Evolutionary conservation across 1,284 basidiomycete species (phyloP), one percentile per base, ranked within the genome.

Genomic region (Cerrena zonata): DNA sequence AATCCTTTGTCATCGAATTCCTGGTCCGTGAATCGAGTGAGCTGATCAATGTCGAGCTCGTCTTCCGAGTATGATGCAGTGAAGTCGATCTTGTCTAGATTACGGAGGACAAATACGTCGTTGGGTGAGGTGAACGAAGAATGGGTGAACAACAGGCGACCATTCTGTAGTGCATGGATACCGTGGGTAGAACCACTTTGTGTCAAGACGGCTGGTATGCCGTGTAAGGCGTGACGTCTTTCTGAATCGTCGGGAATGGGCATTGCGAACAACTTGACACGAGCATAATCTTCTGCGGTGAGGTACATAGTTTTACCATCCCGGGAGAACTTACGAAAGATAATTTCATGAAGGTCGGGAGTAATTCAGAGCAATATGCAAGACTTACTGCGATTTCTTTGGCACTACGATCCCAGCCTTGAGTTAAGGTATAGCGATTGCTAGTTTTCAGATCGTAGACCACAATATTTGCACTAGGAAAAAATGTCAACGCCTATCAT

Each of bases 391-490:
- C 70, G 22, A 91, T 61, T 11, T 71, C 61, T 53, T 74, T 75
- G 0, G 88, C 84, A 30, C 86, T 89, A 24, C 89, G 80, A 64
- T 94, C 91, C 92, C 92, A 95, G 24, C 76, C 64, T 54, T 88
- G 82, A 0, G 89, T 89, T 53, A 90, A 62, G 0, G 82, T 86
- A 63, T 78, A 88, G 24, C 84, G 73, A 11, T 85, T 70, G n/a
- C 80, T 69, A 55, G 79, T 81, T 46, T 67, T 65, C 18, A 94
- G 68, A 62, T 91, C 88, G 60, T 86, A 89, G 12, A 94, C 78
- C 45, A 92, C 81, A 43, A 94, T 77, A 60, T 89, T 86, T 4
- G 78, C 77, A 52, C 86, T 87, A 23, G 15, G 13, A 5, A 40
- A 10, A 5, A 15, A 40, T 10, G 10, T 40, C 18, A 40, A 18